Conservation (phyloP, 345 rosid species). For the Geranium rotundifolium region DNA sequence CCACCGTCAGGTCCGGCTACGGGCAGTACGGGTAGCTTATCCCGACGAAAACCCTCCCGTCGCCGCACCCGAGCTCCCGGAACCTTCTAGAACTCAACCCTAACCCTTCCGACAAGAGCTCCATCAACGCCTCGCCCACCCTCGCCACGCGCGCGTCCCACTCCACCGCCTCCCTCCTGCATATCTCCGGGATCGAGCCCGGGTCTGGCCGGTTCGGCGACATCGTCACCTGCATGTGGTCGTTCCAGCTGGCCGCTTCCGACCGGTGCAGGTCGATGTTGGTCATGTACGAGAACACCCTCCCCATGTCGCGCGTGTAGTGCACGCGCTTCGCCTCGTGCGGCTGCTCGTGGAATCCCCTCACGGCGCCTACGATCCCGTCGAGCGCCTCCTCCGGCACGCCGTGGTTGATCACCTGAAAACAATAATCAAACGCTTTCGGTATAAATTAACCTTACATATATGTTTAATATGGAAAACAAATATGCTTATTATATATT, state of each 20-base stretch:
- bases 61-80: conserved; percentile 15
- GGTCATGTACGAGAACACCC: conserved; percentile 15
- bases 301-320: conserved; percentile 11
- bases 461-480: conserved; percentile 5
- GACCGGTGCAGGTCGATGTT: conserved; percentile 24
- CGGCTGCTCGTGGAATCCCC: conserved; percentile 23
- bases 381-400: conserved; percentile 9
- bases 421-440: conserved; percentile 23
- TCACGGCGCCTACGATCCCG: conserved; percentile 13
- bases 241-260: conserved; percentile 25
- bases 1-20: no score
- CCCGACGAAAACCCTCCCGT: conserved; percentile 11
- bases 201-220: conserved; percentile 5
- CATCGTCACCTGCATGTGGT: conserved; percentile 21
- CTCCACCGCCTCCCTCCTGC: conserved; percentile 15
- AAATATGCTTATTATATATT: not conserved
- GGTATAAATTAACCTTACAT: conserved; percentile 11
- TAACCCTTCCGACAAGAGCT: no score
- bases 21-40: conserved; percentile 27
- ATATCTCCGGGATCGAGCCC: conserved; percentile 27
- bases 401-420: conserved; percentile 29
- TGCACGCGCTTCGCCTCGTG: no score
- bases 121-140: conserved; percentile 27
- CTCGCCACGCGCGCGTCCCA: conserved; percentile 19
- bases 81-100: conserved; percentile 19